Evolutionary conservation across 2,329 filamentous ascomycete species (phyloP), one percentile per base, ranked within the genome.

Genomic region (Hypoxylon sp.): DNA sequence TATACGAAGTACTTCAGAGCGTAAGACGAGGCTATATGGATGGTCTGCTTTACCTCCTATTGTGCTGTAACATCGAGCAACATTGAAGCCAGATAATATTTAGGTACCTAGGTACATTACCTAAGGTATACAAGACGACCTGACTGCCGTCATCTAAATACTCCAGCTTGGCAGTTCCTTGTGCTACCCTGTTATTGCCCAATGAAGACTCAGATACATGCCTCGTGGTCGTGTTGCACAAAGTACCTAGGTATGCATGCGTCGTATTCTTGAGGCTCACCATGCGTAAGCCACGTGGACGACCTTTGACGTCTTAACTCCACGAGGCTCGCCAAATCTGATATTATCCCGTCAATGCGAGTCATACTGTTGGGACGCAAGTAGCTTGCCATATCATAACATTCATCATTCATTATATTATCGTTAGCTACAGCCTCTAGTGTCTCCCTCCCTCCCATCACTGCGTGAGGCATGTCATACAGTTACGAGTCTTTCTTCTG

Each of bases 351-450:
- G 5, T 9, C 16, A 18, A 3, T n/a, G n/a, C 12, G 12, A 22
- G n/a, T 32, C 8, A 40, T 32, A n/a, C 8, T 11, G n/a, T 24
- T 14, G n/a, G 7, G 8, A 12, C 28, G 11, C 16, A 26, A 44
- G 18, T 4, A 18, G 32, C 30, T 11, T 18, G 42, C 9, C 3
- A 32, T 36, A 22, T 64, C 58, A 26, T 54, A 33, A 55, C 20
- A 63, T 20, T 66, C 61, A 50, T 66, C 26, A 26, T 32, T 63
- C 59, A 63, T 60, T 56, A 52, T 52, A 56, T 50, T 50, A 33
- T 56, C 32, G 42, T 58, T 30, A 32, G 11, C 24, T 52, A 57
- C 16, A 51, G 28, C 22, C 30, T 45, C n/a, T 33, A n/a, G 14
- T 33, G 45, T 32, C n/a, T n/a, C 42, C 44, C 22, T 42, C 18